phyloP scores from a whole-genome alignment of 176 grass and related monocot species.

The Aegilops sharonensis region DNA sequence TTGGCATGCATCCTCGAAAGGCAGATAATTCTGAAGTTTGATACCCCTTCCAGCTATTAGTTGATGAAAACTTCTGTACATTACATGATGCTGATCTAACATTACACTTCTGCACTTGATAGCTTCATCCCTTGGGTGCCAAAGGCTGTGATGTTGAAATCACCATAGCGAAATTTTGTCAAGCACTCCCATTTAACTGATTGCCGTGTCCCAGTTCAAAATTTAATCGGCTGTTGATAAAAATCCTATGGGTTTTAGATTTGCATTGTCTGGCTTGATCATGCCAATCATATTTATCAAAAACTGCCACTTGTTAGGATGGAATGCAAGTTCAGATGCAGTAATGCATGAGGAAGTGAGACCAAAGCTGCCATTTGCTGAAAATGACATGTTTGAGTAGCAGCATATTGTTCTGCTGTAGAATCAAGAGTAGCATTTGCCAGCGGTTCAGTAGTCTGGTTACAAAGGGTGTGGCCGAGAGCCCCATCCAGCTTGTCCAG shows the following conservation, averaged over 20 bases:
- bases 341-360: neutral
- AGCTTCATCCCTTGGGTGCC: neutral
- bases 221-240: too few species aligned
- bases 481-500: neutral
- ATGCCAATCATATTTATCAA: neutral
- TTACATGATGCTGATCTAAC: neutral
- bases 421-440: neutral
- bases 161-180: neutral
- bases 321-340: neutral
- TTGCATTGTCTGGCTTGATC: neutral
- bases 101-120: neutral
- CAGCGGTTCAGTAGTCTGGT: neutral
- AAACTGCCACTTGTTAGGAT: neutral
- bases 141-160: neutral
- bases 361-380: neutral
- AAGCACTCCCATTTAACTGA: neutral
- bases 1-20: neutral
- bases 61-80: neutral
- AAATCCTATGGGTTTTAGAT: neutral
- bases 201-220: neutral
- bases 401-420: neutral
- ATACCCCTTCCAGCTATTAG: neutral
- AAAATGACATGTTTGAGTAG: neutral
- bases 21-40: slow-evolving; percentile 10
- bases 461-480: neutral